Percentiles rank a stretch among this genome's conserved stretches.
phyloP scores from a whole-genome alignment of 1,139 yeast genomes.

The Geotrichum klebahnii region DNA sequence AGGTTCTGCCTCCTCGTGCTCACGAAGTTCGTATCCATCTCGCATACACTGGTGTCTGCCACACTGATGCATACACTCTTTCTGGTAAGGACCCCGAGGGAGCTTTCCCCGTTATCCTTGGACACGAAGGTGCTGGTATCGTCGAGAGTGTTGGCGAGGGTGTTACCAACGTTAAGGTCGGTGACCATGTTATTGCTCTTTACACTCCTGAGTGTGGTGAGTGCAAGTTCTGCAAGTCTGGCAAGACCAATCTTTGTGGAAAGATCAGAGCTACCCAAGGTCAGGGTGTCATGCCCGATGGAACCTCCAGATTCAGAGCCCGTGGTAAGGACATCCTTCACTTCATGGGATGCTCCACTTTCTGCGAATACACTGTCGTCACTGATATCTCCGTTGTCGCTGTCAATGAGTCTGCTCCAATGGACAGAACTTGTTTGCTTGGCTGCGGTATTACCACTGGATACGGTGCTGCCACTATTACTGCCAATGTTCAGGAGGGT shows the following conservation, averaged over 20 bases:
- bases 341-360: constrained; percentile 97
- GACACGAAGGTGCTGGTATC: constrained; percentile 96
- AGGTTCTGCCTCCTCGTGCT: constrained; percentile 90
- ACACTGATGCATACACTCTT: constrained; percentile 94
- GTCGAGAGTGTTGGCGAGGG: constrained; percentile 93
- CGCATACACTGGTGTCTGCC: constrained; percentile 89
- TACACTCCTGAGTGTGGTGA: constrained; percentile 95
- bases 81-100: constrained; percentile 97
- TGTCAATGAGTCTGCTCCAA: constrained; percentile 75
- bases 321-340: constrained; percentile 74
- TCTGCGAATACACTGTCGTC: constrained; percentile 93
- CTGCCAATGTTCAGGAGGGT: constrained; percentile 88
- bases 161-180: constrained; percentile 77
- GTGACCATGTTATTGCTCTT: constrained; percentile 86
- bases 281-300: constrained; percentile 92
- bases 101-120: constrained; percentile 77
- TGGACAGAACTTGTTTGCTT: constrained; percentile 82
- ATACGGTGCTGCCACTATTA: constrained; percentile 93
- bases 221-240: constrained; percentile 92
- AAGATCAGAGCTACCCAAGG: constrained; percentile 90
- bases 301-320: constrained; percentile 76
- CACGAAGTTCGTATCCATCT: constrained; percentile 94
- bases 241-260: constrained; percentile 92
- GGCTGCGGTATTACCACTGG: constrained; percentile 99
- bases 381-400: constrained; percentile 98